These are phyloP conservation scores for Carex myosuroides DNA, from an alignment of 176 grass and related monocot genomes.

Conservation along the genomic window DNA sequence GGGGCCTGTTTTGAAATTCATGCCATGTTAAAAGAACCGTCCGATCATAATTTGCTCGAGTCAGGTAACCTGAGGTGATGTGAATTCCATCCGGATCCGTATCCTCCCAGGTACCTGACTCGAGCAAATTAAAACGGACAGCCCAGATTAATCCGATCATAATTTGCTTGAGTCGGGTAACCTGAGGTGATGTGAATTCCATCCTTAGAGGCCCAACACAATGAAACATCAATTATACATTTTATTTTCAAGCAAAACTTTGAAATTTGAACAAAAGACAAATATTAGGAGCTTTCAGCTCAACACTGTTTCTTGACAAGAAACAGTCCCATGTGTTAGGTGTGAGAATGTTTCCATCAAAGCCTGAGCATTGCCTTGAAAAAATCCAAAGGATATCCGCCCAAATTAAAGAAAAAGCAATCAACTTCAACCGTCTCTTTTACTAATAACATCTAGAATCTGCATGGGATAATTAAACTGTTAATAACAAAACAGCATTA, in stretches of 20 bases:
- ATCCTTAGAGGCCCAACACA: no score
- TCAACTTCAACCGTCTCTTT: conserved; percentile 23
- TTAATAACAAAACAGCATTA: not conserved
- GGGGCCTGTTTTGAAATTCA: no score
- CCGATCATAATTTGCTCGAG: no score
- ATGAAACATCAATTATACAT: not conserved
- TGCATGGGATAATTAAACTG: conserved; percentile 16
- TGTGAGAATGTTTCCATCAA: not conserved
- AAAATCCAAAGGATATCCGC: not conserved
- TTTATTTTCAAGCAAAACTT: not conserved
- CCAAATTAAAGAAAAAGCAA: not conserved
- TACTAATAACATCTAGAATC: conserved; percentile 69
- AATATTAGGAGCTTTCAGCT: not conserved
- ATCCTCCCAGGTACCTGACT: no score
- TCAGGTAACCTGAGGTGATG: no score
- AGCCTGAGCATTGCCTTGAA: not conserved
- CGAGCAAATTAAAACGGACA: no score
- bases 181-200: no score
- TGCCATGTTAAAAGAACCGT: no score
- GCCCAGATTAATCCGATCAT: no score
- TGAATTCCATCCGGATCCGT: no score
- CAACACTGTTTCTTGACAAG: not conserved
- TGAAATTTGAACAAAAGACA: not conserved
- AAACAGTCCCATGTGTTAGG: not conserved
- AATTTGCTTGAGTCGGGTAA: no score